These are phyloP conservation scores for Heritiera fomes DNA, from an alignment of 345 rosid genomes.

Conservation along the genomic window DNA sequence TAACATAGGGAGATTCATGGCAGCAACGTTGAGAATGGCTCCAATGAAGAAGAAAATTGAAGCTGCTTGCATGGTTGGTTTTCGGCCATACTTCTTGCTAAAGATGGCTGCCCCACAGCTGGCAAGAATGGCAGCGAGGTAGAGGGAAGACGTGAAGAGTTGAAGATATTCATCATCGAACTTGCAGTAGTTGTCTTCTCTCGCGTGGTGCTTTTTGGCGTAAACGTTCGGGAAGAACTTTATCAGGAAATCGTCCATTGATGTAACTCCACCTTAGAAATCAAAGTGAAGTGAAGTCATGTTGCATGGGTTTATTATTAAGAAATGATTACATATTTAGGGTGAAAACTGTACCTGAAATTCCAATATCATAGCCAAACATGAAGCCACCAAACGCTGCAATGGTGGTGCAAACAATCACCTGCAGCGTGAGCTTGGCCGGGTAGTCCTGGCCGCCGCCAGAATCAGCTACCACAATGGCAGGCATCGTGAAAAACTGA, in stretches of 20 bases:
- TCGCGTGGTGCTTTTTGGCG: slow-evolving; percentile 53
- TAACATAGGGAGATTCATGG: slow-evolving; percentile 51
- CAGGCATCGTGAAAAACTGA: slow-evolving; percentile 28
- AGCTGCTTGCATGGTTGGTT: slow-evolving; percentile 52
- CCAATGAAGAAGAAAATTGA: slow-evolving; percentile 64
- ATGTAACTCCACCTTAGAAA: slow-evolving; percentile 66
- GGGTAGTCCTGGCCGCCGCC: slow-evolving; percentile 29
- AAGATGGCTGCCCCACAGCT: slow-evolving; percentile 47
- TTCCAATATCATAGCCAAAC: slow-evolving; percentile 68
- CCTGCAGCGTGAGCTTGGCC: slow-evolving; percentile 47
- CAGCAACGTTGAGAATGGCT: slow-evolving; percentile 48
- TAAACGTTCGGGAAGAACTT: slow-evolving; percentile 69
- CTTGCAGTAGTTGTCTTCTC: slow-evolving; percentile 77
- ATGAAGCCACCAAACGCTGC: slow-evolving; percentile 62
- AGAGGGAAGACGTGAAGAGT: slow-evolving; percentile 79
- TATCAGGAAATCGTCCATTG: slow-evolving; percentile 70
- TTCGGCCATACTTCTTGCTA: slow-evolving; percentile 50
- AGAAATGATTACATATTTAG: no score
- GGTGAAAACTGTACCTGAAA: slow-evolving; percentile 37
- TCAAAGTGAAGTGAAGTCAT: background rate
- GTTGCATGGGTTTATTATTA: no score
- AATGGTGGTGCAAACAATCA: slow-evolving; percentile 43
- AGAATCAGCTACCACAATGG: slow-evolving; percentile 22
- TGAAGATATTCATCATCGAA: slow-evolving; percentile 57
- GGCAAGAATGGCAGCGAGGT: slow-evolving; percentile 55